Evolutionary conservation across 2,329 filamentous ascomycete species (phyloP), one percentile per base, ranked within the genome.

Genomic region (Cladosporium colombiae): DNA sequence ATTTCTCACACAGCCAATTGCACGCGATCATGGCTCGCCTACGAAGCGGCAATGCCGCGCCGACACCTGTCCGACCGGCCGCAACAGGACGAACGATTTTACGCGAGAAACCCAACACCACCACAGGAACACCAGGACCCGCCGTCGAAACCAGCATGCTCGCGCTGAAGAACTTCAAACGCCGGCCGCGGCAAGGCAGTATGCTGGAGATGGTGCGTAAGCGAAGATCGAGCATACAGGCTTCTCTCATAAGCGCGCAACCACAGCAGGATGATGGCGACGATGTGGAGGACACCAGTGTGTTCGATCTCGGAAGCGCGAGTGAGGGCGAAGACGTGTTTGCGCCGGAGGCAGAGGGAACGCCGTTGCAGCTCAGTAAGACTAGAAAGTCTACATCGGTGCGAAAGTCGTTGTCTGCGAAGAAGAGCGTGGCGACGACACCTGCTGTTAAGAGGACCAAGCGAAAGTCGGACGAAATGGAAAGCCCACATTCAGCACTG

Each of bases 321-420:
- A 65, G 55, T 18, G 61, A 63, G 25, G 60, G 50, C n/a, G 72
- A 74, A 8, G 73, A 73, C n/a, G 76, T 79, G 70, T 89, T 86
- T 72, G 83, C 81, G 61, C 89, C 84, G 0, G 88, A 91, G 65
- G 88, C 87, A 31, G 88, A 90, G 77, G 89, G 88, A 18, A 91
- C 89, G 7, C 89, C 89, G 3, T 72, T 89, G 29, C 84, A 86
- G 66, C 77, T 83, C 23, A 58, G 70, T 31, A 82, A 81, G 70
- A 74, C 37, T 3, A 80, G 79, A 66, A 44, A 25, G 37, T 49
- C 52, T 23, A n/a, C 27, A 23, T 57, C 52, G 35, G 29, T 53
- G 25, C 29, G 33, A 7, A 65, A 78, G 18, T 72, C 73, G 3
- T 72, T 69, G 29, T 58, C 64, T 62, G 66, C 55, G 25, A 65